Evolutionary conservation across 768 basidiomycete species (phyloP), one percentile per base, ranked within the genome.

Genomic region (Agaricus bisporus): DNA sequence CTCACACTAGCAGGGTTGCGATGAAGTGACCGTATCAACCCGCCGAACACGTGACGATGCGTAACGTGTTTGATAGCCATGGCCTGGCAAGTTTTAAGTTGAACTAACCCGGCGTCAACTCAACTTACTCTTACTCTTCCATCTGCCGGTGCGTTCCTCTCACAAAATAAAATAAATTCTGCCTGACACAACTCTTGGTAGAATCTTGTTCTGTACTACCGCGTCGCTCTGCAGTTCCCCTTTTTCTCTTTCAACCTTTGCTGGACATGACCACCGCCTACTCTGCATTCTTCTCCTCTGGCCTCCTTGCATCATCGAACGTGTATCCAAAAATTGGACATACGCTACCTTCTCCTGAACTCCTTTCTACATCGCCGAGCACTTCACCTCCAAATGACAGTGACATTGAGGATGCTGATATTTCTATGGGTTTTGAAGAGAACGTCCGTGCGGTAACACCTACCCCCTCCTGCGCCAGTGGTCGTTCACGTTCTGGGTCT

Each of bases 261-360:
- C 49, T 32, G 17, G 25, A 25, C 45, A 54, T 54, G 52, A 29
- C 45, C 18, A 41, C 78, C 59, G 64, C 73, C 36, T 87, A 87
- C 61, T 87, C 85, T 28, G 69, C 80, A 7, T 82, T 87, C 60
- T 87, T 87, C 67, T 82, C 84, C 29, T 85, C 84, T 38, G 85
- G 85, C 18, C 74, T 87, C 35, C 79, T 85, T 36, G 84, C 84
- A 12, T 71, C 79, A 4, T 70, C 70, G 41, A 58, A 66, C 39
- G 45, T 61, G 36, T 55, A 60, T 45, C 41, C 51, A 15, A 47
- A 61, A 38, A 57, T 57, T 1, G 54, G 57, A 18, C 44, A 51
- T 36, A 17, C 51, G 56, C 63, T 59, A 39, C 58, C 55, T 45
- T 60, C 64, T 26, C 62, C 59, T 59, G 59, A 45, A 51, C 63